phyloP scores from a whole-genome alignment of 805 yeast species.

The Candida germanica region DNA sequence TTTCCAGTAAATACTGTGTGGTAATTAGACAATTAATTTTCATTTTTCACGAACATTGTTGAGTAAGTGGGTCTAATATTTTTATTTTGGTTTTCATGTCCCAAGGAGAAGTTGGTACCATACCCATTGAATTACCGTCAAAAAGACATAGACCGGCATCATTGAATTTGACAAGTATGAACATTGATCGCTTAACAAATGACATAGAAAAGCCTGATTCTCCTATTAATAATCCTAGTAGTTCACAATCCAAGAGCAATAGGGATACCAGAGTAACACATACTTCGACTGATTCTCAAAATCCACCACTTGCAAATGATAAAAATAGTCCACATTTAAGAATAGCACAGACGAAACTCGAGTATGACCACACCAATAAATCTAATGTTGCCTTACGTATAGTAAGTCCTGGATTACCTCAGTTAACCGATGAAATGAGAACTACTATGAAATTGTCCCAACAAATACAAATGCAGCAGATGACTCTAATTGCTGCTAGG shows the following conservation, averaged over 20 bases:
- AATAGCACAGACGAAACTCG: background rate
- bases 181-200: constrained; percentile 5
- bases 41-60: no score
- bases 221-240: no score
- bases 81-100: constrained; percentile 8
- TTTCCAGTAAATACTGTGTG: background rate
- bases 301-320: background rate
- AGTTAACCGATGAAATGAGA: constrained; percentile 28
- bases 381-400: constrained; percentile 29
- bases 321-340: background rate
- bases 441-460: constrained; percentile 29
- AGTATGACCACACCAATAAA: constrained; percentile 1
- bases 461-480: constrained; percentile 32
- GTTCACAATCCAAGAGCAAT: no score
- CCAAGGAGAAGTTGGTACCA: constrained; percentile 11
- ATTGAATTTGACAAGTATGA: constrained; percentile 11
- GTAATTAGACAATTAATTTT: no score
- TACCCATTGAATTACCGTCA: constrained; percentile 4
- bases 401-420: constrained; percentile 34
- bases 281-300: background rate
- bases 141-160: constrained; percentile 15
- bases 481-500: constrained; percentile 29
- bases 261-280: no score
- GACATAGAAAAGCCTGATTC: no score
- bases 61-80: no score